Evolutionary conservation across 2,329 filamentous ascomycete species (phyloP).

Genomic region (Sporothrix humicola): DNA sequence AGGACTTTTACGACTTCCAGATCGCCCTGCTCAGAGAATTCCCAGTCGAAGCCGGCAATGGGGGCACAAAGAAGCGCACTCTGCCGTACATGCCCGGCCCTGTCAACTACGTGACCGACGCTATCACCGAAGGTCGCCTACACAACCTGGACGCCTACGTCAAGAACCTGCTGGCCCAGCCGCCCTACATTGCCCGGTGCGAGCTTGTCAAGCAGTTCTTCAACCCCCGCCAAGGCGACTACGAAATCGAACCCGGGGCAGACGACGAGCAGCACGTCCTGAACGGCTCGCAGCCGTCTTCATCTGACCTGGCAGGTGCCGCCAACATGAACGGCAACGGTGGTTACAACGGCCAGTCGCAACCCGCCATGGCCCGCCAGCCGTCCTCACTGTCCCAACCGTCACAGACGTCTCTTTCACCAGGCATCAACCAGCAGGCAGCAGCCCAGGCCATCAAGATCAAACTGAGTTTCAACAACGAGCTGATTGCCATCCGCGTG

Average conservation of each 20-base stretch:
- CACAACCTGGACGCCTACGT: conserved; percentile 96
- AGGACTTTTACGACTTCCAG: conserved; percentile 99
- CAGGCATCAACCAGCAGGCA: conserved; percentile 51
- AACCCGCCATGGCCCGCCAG: conserved; percentile 51
- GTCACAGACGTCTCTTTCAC: conserved; percentile 62
- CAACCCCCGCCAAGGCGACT: conserved; percentile 85
- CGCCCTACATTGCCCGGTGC: conserved; percentile 81
- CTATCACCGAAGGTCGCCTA: conserved; percentile 89
- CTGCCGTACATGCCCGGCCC: conserved; percentile 98
- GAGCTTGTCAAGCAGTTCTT: conserved; percentile 90
- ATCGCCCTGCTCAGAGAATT: conserved; percentile 93
- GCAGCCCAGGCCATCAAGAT: conserved; percentile 74
- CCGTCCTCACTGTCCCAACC: conserved; percentile 57
- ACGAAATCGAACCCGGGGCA: conserved; percentile 80
- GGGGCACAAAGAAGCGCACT: conserved; percentile 75
- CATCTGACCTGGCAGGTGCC: conserved; percentile 62
- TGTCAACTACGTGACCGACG: conserved; percentile 97
- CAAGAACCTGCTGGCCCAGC: conserved; percentile 84
- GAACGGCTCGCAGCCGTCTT: conserved; percentile 27
- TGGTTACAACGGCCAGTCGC: conserved; percentile 46
- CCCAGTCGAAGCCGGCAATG: conserved; percentile 89
- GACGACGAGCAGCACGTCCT: conserved; percentile 66
- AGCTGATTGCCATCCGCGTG: conserved; percentile 89
- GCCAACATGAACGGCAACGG: conserved; percentile 65
- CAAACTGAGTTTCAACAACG: conserved; percentile 91